A percentile compares a stretch with the other conserved stretches of the same genome.
Evolutionary conservation across 1,284 basidiomycete genomes (phyloP).

Genomic region (Erythrobasidium hasegawianum): DNA sequence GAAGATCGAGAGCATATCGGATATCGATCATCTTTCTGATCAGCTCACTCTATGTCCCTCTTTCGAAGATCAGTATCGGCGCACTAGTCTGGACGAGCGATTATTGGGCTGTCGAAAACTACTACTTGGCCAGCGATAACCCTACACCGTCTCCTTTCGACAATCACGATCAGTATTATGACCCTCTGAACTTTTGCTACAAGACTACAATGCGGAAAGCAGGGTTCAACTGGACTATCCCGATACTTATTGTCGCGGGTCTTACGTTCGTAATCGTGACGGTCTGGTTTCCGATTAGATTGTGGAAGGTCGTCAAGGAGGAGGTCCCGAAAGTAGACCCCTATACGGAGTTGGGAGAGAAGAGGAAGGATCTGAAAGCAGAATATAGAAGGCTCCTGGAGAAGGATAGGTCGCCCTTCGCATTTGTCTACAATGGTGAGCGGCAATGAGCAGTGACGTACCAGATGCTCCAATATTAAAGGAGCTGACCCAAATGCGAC

Average conservation of each 20-base stretch:
- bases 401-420: slow-evolving; percentile 65
- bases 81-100: slow-evolving; percentile 62
- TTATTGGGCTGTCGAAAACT: slow-evolving; percentile 66
- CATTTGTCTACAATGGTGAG: slow-evolving; percentile 66
- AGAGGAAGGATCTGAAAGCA: slow-evolving; percentile 58
- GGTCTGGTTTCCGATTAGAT: slow-evolving; percentile 66
- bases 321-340: slow-evolving; percentile 64
- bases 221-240: slow-evolving; percentile 66
- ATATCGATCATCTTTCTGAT: slow-evolving; percentile 41
- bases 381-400: slow-evolving; percentile 66
- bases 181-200: slow-evolving; percentile 72
- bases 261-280: slow-evolving; percentile 61
- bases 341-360: slow-evolving; percentile 67
- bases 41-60: slow-evolving; percentile 42
- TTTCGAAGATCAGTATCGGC: slow-evolving; percentile 40
- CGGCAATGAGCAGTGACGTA: no score
- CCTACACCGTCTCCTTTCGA: slow-evolving; percentile 57
- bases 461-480: no score
- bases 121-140: slow-evolving; percentile 59
- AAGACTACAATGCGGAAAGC: slow-evolving; percentile 50
- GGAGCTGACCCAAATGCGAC: not conserved
- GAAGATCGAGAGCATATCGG: slow-evolving; percentile 35
- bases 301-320: slow-evolving; percentile 58
- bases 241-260: slow-evolving; percentile 60
- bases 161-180: slow-evolving; percentile 54